Evolutionary conservation across 2,329 filamentous ascomycete genomes (phyloP).

Genomic region (Exophiala xenobiotica): DNA sequence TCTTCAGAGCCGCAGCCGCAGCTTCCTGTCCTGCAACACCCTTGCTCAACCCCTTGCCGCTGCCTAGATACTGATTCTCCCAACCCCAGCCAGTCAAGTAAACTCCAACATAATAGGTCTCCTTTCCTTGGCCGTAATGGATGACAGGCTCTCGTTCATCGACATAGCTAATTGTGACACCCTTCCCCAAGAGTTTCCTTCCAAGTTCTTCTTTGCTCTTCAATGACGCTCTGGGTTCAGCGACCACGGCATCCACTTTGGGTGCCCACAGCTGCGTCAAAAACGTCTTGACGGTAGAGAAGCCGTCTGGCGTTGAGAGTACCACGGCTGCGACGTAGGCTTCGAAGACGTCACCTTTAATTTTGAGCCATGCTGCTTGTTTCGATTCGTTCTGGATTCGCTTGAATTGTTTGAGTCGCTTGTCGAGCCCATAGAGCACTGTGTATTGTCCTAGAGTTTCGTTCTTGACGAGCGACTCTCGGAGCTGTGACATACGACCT

Average conservation of each 20-base stretch:
- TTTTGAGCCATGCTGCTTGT: conserved; percentile 62
- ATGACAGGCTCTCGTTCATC: conserved; percentile 40
- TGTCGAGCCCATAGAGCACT: conserved; percentile 67
- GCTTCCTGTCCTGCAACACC: conserved; percentile 46
- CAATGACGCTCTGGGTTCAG: conserved; percentile 31
- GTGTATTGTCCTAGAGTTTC: conserved; percentile 71
- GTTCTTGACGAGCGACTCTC: conserved; percentile 80
- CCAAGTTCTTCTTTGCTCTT: conserved; percentile 56
- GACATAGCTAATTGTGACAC: conserved; percentile 62
- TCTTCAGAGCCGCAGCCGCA: conserved; percentile 44
- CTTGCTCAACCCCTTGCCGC: conserved; percentile 46
- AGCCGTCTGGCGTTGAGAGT: conserved; percentile 62
- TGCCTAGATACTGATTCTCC: conserved; percentile 44
- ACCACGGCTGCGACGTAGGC: conserved; percentile 82
- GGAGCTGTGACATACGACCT: conserved; percentile 71
- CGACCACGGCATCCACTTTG: conserved; percentile 49
- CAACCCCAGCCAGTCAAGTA: conserved; percentile 51
- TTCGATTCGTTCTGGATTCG: conserved; percentile 27
- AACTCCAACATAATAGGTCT: conserved; percentile 46
- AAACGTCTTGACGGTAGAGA: conserved; percentile 65
- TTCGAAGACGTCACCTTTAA: conserved; percentile 84
- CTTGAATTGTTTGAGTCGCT: conserved; percentile 59
- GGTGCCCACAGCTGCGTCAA: conserved; percentile 71
- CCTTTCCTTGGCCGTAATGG: conserved; percentile 37
- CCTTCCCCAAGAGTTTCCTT: conserved; percentile 55